Evolutionary conservation across 164 flowering plant genomes (phyloP).

Genomic region (Vitis rotundifolia): DNA sequence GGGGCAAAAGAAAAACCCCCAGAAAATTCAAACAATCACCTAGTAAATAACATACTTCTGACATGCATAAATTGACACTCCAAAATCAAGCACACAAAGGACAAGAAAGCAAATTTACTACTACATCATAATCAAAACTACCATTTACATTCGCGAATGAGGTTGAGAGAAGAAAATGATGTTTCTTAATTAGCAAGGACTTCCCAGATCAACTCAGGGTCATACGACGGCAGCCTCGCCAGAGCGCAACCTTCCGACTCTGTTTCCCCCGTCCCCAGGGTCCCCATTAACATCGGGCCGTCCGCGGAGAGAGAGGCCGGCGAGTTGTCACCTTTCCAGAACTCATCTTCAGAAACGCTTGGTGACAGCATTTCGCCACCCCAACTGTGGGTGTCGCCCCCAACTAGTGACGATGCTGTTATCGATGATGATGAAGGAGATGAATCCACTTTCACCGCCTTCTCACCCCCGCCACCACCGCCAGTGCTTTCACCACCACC

Average conservation of each 20-base stretch:
- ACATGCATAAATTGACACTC: too few relatives aligned
- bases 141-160: slow-evolving; percentile 2
- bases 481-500: neutral
- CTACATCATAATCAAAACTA: neutral
- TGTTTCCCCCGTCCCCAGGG: slow-evolving; percentile 16
- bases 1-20: too few relatives aligned
- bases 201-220: slow-evolving; percentile 92
- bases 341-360: slow-evolving; percentile 41
- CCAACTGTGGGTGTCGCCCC: slow-evolving; percentile 12
- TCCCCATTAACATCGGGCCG: slow-evolving; percentile 6
- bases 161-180: neutral
- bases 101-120: too few relatives aligned
- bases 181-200: slow-evolving; percentile 63
- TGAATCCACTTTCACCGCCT: slow-evolving; percentile 8
- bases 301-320: slow-evolving; percentile 19
- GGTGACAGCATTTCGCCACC: slow-evolving; percentile 29
- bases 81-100: too few relatives aligned
- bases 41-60: too few relatives aligned
- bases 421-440: slow-evolving; percentile 20
- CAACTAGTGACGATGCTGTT: slow-evolving; percentile 7
- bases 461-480: slow-evolving; percentile 6
- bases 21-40: too few relatives aligned
- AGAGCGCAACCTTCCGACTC: slow-evolving; percentile 55
- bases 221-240: slow-evolving; percentile 75
- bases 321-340: slow-evolving; percentile 36